A percentile compares a stretch with the other conserved stretches of the same genome.
Conservation (phyloP, 1,284 basidiomycete species). For the Takashimella koratensis region DNA sequence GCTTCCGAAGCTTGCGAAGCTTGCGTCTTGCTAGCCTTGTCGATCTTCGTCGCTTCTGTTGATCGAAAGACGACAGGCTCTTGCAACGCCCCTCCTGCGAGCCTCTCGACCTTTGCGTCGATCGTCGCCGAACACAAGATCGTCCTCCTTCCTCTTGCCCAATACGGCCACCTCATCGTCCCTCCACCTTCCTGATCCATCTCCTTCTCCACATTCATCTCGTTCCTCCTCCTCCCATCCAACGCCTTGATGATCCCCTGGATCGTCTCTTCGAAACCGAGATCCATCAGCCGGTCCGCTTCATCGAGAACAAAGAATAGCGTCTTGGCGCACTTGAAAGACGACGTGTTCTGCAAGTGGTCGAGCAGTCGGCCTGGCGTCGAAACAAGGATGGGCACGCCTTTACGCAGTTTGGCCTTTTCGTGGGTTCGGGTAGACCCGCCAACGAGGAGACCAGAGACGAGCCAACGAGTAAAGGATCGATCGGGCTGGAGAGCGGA, state of each 20-base stretch:
- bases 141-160: constrained; percentile 69
- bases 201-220: constrained; percentile 66
- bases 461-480: constrained; percentile 84
- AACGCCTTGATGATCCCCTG: constrained; percentile 80
- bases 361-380: constrained; percentile 69
- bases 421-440: constrained; percentile 69
- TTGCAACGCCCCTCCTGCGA: constrained; percentile 75
- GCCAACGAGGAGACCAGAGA: constrained; percentile 85
- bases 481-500: constrained; percentile 14
- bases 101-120: constrained; percentile 86
- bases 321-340: constrained; percentile 88
- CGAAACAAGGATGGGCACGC: constrained; percentile 67
- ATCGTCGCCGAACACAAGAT: constrained; percentile 97
- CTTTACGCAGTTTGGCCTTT: constrained; percentile 67
- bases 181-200: constrained; percentile 57
- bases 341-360: constrained; percentile 75
- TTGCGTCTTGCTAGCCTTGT: constrained; percentile 9
- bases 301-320: constrained; percentile 96
- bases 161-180: constrained; percentile 56
- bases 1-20: too few species aligned
- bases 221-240: constrained; percentile 71
- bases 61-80: constrained; percentile 53
- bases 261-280: constrained; percentile 62
- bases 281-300: constrained; percentile 81
- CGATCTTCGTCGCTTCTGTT: constrained; percentile 13